These are phyloP conservation scores for Saxophila tyrrhenica DNA, from an alignment of 495 filamentous ascomycete genomes.

Conservation along the genomic window DNA sequence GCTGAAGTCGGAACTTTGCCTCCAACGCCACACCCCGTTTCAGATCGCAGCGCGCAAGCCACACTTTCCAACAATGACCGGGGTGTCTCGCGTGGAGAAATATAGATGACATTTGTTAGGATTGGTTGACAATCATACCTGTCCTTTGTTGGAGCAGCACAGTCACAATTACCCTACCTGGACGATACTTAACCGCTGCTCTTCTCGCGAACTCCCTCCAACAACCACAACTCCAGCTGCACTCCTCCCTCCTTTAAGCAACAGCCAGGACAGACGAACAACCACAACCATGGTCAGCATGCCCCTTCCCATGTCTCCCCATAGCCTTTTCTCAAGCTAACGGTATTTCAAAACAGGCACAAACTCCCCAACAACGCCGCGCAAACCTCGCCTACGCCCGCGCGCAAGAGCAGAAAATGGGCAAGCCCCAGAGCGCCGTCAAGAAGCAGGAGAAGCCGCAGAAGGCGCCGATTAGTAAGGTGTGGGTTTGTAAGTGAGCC, in stretches of 20 bases:
- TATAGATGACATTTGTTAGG: neutral
- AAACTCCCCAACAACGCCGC: slow-evolving; percentile 87
- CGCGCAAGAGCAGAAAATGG: slow-evolving; percentile 65
- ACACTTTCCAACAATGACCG: neutral
- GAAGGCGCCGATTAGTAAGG: slow-evolving; percentile 67
- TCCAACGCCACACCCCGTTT: neutral
- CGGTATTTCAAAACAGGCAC: slow-evolving; percentile 49
- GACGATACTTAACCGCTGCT: neutral
- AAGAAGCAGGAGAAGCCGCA: slow-evolving; percentile 54
- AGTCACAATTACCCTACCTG: neutral
- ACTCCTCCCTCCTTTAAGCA: neutral
- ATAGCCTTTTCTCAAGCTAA: neutral
- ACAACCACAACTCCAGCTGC: neutral
- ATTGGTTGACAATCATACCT: neutral
- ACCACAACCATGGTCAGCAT: neutral
- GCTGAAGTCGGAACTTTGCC: neutral
- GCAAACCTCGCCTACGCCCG: slow-evolving; percentile 78
- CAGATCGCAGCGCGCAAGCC: neutral
- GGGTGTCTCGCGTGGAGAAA: neutral
- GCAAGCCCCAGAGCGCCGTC: slow-evolving; percentile 59
- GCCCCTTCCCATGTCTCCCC: neutral
- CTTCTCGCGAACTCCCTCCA: neutral
- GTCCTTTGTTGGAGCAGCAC: neutral
- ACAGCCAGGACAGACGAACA: neutral
- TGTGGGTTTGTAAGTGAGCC: slow-evolving; percentile 79